These are phyloP conservation scores for Phascolomyces articulosus DNA, from an alignment of 371 early-diverging fungal genomes.

Conservation along the genomic window DNA sequence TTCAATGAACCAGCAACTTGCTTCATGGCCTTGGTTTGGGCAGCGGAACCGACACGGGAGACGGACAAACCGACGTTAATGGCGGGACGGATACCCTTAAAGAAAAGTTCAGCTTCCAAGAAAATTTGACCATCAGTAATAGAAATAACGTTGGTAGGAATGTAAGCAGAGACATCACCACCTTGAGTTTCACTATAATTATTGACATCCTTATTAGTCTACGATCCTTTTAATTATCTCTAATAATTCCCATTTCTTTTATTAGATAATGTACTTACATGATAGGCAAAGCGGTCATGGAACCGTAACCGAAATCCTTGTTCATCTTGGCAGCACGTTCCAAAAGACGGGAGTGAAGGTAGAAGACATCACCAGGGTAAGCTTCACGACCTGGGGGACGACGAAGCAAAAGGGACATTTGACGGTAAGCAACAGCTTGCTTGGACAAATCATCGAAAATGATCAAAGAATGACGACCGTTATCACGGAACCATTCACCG, in stretches of 20 bases:
- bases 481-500: constrained; percentile 97
- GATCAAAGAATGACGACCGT: constrained; percentile 92
- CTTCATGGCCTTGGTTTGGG: constrained; percentile 98
- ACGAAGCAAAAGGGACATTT: constrained; percentile 95
- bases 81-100: constrained; percentile 97
- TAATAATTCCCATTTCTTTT: no score
- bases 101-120: constrained; percentile 98
- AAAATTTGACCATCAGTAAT: constrained; percentile 92
- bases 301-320: constrained; percentile 88
- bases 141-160: constrained; percentile 98
- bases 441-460: constrained; percentile 98
- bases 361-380: constrained; percentile 98
- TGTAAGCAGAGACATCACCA: constrained; percentile 98
- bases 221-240: no score
- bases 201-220: no score
- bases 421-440: constrained; percentile 98
- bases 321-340: constrained; percentile 98
- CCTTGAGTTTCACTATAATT: constrained; percentile 87
- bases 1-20: constrained; percentile 97
- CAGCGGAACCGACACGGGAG: constrained; percentile 97
- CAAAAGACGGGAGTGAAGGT: constrained; percentile 95
- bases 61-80: constrained; percentile 99
- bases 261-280: no score
- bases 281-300: constrained; percentile 94
- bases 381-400: constrained; percentile 98